Conservation (phyloP, 2,329 filamentous ascomycete species). For the Penicillium digitatum region DNA sequence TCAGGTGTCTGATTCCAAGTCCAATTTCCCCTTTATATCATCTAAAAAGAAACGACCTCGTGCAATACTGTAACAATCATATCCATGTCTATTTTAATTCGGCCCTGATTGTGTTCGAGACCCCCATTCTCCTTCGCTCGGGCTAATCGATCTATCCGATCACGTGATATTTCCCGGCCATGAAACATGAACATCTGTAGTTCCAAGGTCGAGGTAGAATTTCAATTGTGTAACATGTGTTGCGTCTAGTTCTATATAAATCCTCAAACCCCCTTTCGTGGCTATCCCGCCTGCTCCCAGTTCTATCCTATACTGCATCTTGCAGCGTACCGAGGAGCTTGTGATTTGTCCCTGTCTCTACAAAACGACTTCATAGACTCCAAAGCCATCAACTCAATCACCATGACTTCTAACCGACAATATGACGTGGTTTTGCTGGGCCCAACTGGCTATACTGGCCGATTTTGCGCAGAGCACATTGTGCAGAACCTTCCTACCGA, state of each 20-base stretch:
- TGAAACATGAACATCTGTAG: neutral
- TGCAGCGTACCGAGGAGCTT: neutral
- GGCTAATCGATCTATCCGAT: conserved; percentile 6
- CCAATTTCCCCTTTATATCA: neutral
- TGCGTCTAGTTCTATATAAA: neutral
- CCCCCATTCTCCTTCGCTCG: neutral
- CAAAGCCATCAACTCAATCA: neutral
- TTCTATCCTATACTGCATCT: neutral
- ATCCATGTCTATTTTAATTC: neutral
- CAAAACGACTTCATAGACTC: conserved; percentile 2
- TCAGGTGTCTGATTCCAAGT: neutral
- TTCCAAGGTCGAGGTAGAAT: neutral
- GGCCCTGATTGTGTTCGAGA: conserved; percentile 1
- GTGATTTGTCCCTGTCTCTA: conserved; percentile 6
- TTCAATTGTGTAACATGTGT: neutral
- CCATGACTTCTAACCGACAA: conserved; percentile 46
- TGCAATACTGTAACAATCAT: neutral
- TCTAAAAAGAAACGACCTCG: neutral
- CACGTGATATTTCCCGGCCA: neutral
- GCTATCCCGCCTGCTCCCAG: neutral
- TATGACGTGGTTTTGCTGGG: conserved; percentile 66
- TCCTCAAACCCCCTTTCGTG: neutral
- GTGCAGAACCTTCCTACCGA: conserved; percentile 66
- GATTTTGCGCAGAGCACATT: conserved; percentile 71
- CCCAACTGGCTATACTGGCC: conserved; percentile 79